A percentile compares a stretch with the other conserved stretches of the same genome.
Evolutionary conservation across 2,329 filamentous ascomycete species (phyloP).

Genomic region (Ophiognomonia clavigignenti-juglandacearum): DNA sequence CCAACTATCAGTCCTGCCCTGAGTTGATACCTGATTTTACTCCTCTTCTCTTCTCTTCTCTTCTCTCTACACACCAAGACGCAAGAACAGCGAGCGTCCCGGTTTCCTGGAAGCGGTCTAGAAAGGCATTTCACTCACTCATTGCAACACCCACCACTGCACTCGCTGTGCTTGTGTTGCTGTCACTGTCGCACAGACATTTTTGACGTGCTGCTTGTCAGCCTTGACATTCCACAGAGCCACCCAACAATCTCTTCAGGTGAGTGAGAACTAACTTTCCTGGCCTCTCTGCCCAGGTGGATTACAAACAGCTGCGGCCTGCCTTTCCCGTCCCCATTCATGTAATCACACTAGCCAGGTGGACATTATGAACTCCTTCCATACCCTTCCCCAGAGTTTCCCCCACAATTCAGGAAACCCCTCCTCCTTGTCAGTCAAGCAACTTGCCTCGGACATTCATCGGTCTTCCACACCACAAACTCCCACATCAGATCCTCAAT

Average conservation of each 20-base stretch:
- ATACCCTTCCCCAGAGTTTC: neutral
- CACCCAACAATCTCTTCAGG: neutral
- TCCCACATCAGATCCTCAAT: too few species aligned
- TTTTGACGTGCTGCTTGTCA: neutral
- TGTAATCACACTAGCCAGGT: too few species aligned
- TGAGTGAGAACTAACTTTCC: neutral
- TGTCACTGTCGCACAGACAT: neutral
- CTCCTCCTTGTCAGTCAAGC: neutral
- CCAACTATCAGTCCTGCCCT: neutral
- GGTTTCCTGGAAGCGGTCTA: too few species aligned
- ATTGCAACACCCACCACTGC: neutral
- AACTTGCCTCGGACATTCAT: neutral
- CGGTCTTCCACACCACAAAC: too few species aligned
- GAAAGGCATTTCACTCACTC: too few species aligned
- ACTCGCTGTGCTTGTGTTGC: slow-evolving; percentile 1
- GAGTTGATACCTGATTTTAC: too few species aligned
- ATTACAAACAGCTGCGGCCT: too few species aligned
- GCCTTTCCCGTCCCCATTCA: too few species aligned
- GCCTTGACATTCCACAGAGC: neutral
- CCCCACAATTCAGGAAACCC: neutral
- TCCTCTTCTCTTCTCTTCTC: too few species aligned
- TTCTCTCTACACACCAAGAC: too few species aligned
- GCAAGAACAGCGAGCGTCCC: too few species aligned
- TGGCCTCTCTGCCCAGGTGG: neutral
- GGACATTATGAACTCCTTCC: too few species aligned